phyloP scores from a whole-genome alignment of 2,329 filamentous ascomycete species.

The Myriosclerotinia scirpicola region DNA sequence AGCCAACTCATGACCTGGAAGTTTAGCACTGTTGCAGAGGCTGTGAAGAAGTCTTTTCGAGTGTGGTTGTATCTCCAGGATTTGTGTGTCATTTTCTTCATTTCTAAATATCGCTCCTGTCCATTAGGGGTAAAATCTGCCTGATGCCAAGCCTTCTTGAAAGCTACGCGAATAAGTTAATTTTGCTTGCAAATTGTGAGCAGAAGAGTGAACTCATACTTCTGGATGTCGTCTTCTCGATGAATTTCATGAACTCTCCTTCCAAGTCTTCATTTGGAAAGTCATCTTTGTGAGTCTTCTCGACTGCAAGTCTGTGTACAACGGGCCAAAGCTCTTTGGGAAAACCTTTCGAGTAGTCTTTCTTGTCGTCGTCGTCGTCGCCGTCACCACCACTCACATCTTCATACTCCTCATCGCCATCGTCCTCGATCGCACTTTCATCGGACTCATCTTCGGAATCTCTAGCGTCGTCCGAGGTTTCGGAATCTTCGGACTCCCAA shows the following conservation, averaged over 20 bases:
- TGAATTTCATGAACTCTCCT: slow-evolving; percentile 38
- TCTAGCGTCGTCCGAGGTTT: background rate
- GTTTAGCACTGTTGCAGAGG: slow-evolving; percentile 24
- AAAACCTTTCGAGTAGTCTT: background rate
- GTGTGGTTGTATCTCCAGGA: slow-evolving; percentile 34
- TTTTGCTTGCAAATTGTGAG: background rate
- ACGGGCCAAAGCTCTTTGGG: slow-evolving; percentile 4
- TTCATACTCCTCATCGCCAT: background rate
- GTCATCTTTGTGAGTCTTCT: slow-evolving; percentile 1
- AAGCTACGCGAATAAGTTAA: slow-evolving; percentile 28
- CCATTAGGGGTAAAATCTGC: slow-evolving; percentile 47
- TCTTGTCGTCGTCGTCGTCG: background rate
- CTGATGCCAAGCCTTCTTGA: slow-evolving; percentile 48
- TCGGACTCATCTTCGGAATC: background rate
- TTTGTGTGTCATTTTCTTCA: slow-evolving; percentile 42
- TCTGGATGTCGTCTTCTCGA: slow-evolving; percentile 43
- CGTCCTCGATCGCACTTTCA: background rate
- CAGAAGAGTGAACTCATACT: slow-evolving; percentile 14
- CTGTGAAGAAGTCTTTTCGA: slow-evolving; percentile 29
- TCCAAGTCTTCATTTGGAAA: slow-evolving; percentile 21
- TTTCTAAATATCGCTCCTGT: slow-evolving; percentile 43
- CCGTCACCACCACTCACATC: slow-evolving; percentile 4
- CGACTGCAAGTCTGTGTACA: slow-evolving; percentile 14
- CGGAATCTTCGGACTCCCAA: slow-evolving; percentile 25
- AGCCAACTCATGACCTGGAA: slow-evolving; percentile 43